Base-by-base conservation (phyloP, 345 rosid genomes). In the Citrus maxima region DNA sequence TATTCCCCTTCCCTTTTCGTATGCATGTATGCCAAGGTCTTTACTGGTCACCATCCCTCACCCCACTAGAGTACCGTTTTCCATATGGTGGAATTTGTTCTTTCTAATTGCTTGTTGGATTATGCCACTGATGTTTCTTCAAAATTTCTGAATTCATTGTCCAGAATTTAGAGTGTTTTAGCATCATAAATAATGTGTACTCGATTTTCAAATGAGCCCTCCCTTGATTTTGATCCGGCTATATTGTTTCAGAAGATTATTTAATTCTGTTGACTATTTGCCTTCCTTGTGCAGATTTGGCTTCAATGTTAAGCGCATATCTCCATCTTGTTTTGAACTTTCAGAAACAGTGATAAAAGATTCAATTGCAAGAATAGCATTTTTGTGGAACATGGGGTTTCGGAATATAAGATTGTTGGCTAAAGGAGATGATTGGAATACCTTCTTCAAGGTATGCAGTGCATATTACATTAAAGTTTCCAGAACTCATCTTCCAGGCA, bases 351-450 rank as follows among this genome's bases (percentile, higher is more conserved):
- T 32, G 5, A 80, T 86, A 32, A 85, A 82, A 80, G 90, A 90
- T 85, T 83, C 85, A 64, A 55, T 92, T 71, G 79, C 74, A 80
- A 80, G 82, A 71, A 69, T 90, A 10, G 82, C 84, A 38, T 79
- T 55, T 77, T 62, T 74, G 42, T 95, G 98, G 98, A 95, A 93
- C 78, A 80, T 76, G 30, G 88, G 87, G 61, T 80, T 82, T 58
- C 58, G 68, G 35, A 79, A 54, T 56, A 72, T 86, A 22, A 84
- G 76, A 80, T 77, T 79, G 32, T 80, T 93, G 81, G 92, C 87
- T 72, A 84, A 74, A 81, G 98, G 95, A 83, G 88, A 82, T 80
- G 90, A 89, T 72, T 92, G 97, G 95, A 80, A 63, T 67, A 83
- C 79, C 75, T 89, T 91, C 90, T 81, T 89, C 67, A 87, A 85